Conservation (phyloP, 1,284 basidiomycete species). For the Boletus mariae region DNA sequence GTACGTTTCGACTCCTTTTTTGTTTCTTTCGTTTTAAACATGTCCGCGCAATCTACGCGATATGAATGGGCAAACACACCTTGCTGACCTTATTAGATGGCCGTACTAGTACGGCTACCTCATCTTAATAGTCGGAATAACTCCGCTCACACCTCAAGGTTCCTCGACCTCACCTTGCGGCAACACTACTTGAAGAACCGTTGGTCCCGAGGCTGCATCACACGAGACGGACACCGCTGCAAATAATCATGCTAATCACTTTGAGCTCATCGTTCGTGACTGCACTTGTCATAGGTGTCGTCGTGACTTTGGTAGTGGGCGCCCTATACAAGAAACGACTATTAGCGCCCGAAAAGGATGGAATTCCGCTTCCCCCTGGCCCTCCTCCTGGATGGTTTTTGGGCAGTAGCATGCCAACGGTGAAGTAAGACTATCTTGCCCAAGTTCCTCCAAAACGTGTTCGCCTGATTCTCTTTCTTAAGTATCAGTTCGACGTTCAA, state of each 20-base stretch:
- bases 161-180: too few species aligned
- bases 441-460: too few species aligned
- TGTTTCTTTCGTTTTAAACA: too few species aligned
- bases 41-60: too few species aligned
- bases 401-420: slow-evolving; percentile 14
- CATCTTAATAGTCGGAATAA: too few species aligned
- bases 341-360: slow-evolving; percentile 1
- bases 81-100: too few species aligned
- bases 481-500: slow-evolving; percentile 23
- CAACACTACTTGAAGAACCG: too few species aligned
- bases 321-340: background rate
- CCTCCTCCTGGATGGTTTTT: slow-evolving; percentile 22
- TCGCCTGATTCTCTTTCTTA: background rate
- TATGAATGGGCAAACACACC: too few species aligned
- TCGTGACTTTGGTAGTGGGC: background rate
- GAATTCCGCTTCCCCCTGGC: slow-evolving; percentile 24
- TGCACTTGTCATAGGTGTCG: background rate
- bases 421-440: slow-evolving; percentile 15
- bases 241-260: background rate
- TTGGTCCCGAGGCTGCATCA: background rate
- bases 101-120: too few species aligned
- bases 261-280: background rate
- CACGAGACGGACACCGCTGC: background rate
- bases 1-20: too few species aligned
- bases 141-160: too few species aligned